phyloP scores from a whole-genome alignment of 228 moss, liverwort and hornwort species.

The Sphagnum magellanicum region DNA sequence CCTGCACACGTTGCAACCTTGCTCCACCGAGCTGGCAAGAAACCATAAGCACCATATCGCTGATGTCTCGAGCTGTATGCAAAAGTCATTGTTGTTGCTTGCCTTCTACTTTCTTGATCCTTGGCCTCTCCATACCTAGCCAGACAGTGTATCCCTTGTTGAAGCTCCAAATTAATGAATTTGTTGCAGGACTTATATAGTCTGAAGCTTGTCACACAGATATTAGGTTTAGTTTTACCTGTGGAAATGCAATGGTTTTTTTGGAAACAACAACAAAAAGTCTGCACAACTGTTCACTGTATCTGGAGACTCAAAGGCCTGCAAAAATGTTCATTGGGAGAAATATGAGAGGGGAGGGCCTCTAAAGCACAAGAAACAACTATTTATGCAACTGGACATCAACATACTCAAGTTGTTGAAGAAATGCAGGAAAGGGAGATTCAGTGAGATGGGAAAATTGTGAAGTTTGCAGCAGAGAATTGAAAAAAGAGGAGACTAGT shows the following conservation, averaged over 20 bases:
- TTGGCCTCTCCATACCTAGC: conserved; percentile 89
- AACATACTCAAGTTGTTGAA: no score
- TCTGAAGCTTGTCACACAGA: background rate
- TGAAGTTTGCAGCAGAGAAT: no score
- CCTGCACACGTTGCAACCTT: conserved; percentile 73
- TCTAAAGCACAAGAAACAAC: no score
- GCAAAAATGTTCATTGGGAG: conserved; percentile 3
- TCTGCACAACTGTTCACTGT: conserved; percentile 66
- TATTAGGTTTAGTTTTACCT: conserved; percentile 26
- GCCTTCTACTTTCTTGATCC: conserved; percentile 87
- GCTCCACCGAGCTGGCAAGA: conserved; percentile 67
- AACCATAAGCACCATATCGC: conserved; percentile 74
- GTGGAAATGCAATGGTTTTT: conserved; percentile 86
- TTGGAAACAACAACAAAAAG: conserved; percentile 79
- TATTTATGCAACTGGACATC: no score
- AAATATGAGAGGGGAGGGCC: no score
- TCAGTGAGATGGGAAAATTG: no score
- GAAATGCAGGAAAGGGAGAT: no score
- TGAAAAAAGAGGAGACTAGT: no score
- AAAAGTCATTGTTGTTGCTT: conserved; percentile 73
- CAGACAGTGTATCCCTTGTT: conserved; percentile 6
- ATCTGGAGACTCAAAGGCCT: conserved; percentile 98
- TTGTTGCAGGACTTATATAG: background rate
- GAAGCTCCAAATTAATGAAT: background rate
- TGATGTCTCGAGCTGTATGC: conserved; percentile 77